Evolutionary conservation across 192 early-diverging fungal species (phyloP).

Genomic region (Backusella luteola): DNA sequence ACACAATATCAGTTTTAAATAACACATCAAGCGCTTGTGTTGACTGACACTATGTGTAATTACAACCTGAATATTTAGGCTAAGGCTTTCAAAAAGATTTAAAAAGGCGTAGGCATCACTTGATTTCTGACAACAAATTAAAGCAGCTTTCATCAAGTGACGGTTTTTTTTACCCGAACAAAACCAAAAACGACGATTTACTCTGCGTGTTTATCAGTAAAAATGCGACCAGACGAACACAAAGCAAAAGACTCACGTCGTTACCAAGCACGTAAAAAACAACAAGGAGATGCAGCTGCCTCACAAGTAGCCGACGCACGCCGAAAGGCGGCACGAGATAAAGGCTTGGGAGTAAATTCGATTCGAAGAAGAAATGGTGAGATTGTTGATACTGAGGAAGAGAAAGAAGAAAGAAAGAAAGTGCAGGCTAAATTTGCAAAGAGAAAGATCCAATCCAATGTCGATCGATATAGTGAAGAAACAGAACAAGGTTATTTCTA

Average conservation of each 20-base stretch:
- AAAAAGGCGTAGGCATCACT: too few relatives aligned
- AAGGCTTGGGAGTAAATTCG: conserved; percentile 19
- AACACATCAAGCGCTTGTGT: too few relatives aligned
- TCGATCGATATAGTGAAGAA: conserved; percentile 29
- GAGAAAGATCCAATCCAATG: conserved; percentile 25
- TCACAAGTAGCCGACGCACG: conserved; percentile 20
- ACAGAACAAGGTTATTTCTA: conserved; percentile 21
- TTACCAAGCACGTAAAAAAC: conserved; percentile 29
- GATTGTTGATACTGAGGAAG: background rate
- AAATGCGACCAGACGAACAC: conserved; percentile 36
- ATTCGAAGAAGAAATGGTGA: conserved; percentile 35
- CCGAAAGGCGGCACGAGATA: conserved; percentile 11
- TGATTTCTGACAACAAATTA: too few relatives aligned
- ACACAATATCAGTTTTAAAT: too few relatives aligned
- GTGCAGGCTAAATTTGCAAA: conserved; percentile 14
- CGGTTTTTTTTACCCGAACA: too few relatives aligned
- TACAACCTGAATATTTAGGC: too few relatives aligned
- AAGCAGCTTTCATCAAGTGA: too few relatives aligned
- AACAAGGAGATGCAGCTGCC: conserved; percentile 25
- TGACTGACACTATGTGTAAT: too few relatives aligned
- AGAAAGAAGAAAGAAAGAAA: background rate
- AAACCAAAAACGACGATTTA: background rate
- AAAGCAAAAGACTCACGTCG: conserved; percentile 33
- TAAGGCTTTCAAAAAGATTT: too few relatives aligned
- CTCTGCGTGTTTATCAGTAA: background rate